These are phyloP conservation scores for Colletotrichum viniferum DNA, from an alignment of 2,329 filamentous ascomycete species.

Conservation along the genomic window DNA sequence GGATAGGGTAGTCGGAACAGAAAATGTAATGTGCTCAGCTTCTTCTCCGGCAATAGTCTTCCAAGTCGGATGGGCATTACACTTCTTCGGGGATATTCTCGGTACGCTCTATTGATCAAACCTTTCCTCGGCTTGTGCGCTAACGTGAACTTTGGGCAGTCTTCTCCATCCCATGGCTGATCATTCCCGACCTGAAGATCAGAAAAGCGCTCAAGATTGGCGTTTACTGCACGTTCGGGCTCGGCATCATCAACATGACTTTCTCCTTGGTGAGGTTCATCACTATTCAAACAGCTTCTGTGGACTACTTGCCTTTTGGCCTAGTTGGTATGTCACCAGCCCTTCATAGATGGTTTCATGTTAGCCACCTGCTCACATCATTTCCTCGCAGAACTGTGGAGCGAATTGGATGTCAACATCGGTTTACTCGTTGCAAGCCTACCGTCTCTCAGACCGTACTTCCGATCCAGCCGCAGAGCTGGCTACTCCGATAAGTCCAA, in stretches of 20 bases:
- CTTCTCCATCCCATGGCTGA: constrained; percentile 5
- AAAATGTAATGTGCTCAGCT: constrained; percentile 9
- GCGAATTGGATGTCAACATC: constrained; percentile 11
- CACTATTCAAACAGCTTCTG: constrained; percentile 7
- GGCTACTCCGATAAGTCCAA: constrained; percentile 9
- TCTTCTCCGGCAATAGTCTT: constrained; percentile 5
- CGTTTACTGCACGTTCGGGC: constrained; percentile 14
- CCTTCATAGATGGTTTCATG: background rate
- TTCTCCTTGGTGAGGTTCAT: constrained; percentile 15
- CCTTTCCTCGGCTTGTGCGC: background rate
- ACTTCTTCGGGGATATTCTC: constrained; percentile 11
- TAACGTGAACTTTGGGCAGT: background rate
- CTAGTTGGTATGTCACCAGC: background rate
- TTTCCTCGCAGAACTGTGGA: constrained; percentile 1
- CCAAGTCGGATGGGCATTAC: constrained; percentile 14
- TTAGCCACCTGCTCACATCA: background rate
- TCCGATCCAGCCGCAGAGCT: background rate
- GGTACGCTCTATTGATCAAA: background rate
- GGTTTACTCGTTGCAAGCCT: constrained; percentile 10
- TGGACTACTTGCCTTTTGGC: constrained; percentile 5
- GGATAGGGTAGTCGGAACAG: background rate
- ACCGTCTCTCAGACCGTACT: constrained; percentile 12
- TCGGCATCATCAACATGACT: constrained; percentile 17
- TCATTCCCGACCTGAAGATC: constrained; percentile 11
- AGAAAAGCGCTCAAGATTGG: constrained; percentile 1